Base-by-base conservation (phyloP, 2,329 filamentous ascomycete species). In the Epichloe aotearoae region DNA sequence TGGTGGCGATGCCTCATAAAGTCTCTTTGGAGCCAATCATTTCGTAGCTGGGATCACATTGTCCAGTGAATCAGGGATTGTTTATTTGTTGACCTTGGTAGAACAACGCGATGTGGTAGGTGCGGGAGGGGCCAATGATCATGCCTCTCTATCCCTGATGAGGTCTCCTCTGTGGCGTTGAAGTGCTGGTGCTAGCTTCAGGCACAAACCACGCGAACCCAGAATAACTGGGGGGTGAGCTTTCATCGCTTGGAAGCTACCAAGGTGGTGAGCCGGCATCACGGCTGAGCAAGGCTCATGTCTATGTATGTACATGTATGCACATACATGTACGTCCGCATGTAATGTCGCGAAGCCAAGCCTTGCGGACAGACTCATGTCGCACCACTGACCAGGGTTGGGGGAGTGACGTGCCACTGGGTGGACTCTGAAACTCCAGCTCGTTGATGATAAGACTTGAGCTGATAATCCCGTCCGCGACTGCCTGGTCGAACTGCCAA, bases 191-290 rank as follows among this genome's bases (percentile, higher is more conserved):
- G 42, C 36, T 50, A 50, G 49, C 43, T 50, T 45, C 49, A 50
- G 49, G 49, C 44, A 50, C 49, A 33, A 39, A 14, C 33, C 39
- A 10, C 42, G 37, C 49, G 42, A 46, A 46, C 34, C 37, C 37
- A 40, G 49, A 46, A 39, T 38, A 47, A 44, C 19, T 26, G 17
- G 15, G 44, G 44, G 44, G 26, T 15, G 26, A 40, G 34, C 17
- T 30, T 7, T 26, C 34, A 34, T 38, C 17, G 42, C 40, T 40
- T 40, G 11, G 34, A 39, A 45, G 36, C 10, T 44, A 45, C 47
- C n/a, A 19, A 26, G 20, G 41, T 30, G 26, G 26, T 30, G 26
- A 30, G 26, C 26, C 26, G 26, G 26, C 26, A 30, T 30, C 8
- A 30, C 26, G 26, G 26, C 26, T 10, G 8, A 30, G 26, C 26